Conservation (phyloP, 257 asterid genomes). For the Plantago major region DNA sequence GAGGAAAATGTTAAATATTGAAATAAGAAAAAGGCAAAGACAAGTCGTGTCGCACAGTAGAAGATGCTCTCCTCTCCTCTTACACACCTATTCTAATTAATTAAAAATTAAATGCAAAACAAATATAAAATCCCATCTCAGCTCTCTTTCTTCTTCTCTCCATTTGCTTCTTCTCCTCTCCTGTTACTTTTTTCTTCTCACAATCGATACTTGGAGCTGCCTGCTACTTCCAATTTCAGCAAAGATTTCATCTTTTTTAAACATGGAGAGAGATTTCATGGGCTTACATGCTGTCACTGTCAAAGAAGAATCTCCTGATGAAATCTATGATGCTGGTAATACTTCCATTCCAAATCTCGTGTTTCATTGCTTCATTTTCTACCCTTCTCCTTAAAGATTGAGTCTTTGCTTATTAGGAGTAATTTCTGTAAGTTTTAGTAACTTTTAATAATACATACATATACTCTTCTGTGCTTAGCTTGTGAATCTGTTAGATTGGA, state of each 20-base stretch:
- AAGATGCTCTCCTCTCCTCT: too few species aligned
- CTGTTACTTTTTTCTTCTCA: not conserved
- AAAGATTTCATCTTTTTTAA: not conserved
- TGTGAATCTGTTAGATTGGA: not conserved
- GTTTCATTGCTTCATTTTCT: not conserved
- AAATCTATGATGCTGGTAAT: constrained; percentile 35
- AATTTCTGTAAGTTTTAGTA: too few species aligned
- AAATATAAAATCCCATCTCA: too few species aligned
- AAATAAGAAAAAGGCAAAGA: not conserved
- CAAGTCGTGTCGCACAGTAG: not conserved
- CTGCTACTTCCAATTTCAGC: not conserved
- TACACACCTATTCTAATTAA: too few species aligned
- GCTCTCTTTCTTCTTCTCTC: constrained; percentile 8
- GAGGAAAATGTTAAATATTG: constrained; percentile 7
- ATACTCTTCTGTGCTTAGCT: not conserved
- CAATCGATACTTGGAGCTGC: not conserved
- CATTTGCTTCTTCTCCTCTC: not conserved
- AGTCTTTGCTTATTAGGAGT: not conserved
- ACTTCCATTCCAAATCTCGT: not conserved
- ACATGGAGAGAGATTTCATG: constrained; percentile 53
- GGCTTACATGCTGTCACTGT: constrained; percentile 32
- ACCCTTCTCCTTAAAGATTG: constrained; percentile 1
- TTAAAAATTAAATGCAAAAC: too few species aligned
- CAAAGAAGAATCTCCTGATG: constrained; percentile 36
- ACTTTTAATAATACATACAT: too few species aligned